A percentile compares a stretch with the other conserved stretches of the same genome.
Evolutionary conservation across 306 rosid genomes (phyloP).

Genomic region (Trifolium pratense): DNA sequence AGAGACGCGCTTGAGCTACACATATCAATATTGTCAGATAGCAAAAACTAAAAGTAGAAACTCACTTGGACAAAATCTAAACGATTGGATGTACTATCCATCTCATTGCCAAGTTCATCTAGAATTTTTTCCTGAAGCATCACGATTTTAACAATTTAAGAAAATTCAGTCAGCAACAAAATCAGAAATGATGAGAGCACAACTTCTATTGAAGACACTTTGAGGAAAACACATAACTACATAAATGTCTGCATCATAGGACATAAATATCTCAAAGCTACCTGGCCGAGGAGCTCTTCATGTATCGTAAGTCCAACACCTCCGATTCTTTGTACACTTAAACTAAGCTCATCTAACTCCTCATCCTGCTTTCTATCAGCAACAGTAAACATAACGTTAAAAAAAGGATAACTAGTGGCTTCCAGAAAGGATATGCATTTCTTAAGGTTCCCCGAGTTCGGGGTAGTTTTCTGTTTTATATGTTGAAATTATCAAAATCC

Average conservation of each 20-base stretch:
- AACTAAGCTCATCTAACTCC: slow-evolving; percentile 93
- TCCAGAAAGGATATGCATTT: background rate
- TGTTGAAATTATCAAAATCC: background rate
- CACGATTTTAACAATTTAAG: slow-evolving; percentile 30
- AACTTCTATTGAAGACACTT: slow-evolving; percentile 24
- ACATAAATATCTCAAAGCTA: slow-evolving; percentile 42
- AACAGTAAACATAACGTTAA: slow-evolving; percentile 35
- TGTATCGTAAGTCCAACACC: slow-evolving; percentile 98
- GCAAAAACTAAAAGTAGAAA: slow-evolving; percentile 40
- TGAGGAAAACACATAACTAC: slow-evolving; percentile 22
- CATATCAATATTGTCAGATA: slow-evolving; percentile 22
- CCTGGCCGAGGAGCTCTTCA: slow-evolving; percentile 92
- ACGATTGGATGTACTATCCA: slow-evolving; percentile 95
- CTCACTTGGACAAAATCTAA: slow-evolving; percentile 98
- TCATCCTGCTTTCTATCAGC: slow-evolving; percentile 84
- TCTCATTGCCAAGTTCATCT: slow-evolving; percentile 85
- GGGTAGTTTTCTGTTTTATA: background rate
- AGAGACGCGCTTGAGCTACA: slow-evolving; percentile 35
- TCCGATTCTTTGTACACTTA: slow-evolving; percentile 91
- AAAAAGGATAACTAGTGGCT: slow-evolving; percentile 21
- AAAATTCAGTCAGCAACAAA: slow-evolving; percentile 9
- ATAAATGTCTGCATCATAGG: slow-evolving; percentile 19
- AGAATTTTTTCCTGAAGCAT: slow-evolving; percentile 81
- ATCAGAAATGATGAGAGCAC: slow-evolving; percentile 6
- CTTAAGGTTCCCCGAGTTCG: background rate